Evolutionary conservation across 495 filamentous ascomycete species (phyloP).

Genomic region (Haplographium delicatum): DNA sequence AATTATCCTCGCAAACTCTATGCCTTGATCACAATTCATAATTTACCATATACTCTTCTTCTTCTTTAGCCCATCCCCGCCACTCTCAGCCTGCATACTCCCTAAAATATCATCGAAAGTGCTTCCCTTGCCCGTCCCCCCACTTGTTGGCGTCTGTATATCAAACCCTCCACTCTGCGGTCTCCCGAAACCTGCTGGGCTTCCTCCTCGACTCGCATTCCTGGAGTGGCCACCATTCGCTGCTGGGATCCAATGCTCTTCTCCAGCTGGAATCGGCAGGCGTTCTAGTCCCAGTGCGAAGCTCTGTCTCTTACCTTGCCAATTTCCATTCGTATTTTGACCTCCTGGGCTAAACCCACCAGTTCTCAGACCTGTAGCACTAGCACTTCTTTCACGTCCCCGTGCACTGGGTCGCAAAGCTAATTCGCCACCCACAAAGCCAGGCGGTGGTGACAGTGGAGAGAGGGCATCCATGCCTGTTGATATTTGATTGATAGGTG

Average conservation of each 20-base stretch:
- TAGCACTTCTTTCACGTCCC: not conserved
- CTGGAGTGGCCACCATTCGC: not conserved
- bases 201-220: not conserved
- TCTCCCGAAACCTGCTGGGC: not conserved
- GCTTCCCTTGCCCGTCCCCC: slow-evolving; percentile 29
- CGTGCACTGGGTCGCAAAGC: slow-evolving; percentile 13
- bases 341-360: not conserved
- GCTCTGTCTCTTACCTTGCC: not conserved
- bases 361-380: not conserved
- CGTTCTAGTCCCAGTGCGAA: not conserved
- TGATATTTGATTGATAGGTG: not conserved
- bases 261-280: not conserved
- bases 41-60: not conserved
- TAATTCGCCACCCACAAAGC: slow-evolving; percentile 16
- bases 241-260: not conserved
- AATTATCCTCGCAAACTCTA: not conserved
- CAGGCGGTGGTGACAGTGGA: slow-evolving; percentile 21
- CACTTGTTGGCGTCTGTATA: not conserved
- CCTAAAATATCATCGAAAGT: slow-evolving; percentile 66
- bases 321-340: not conserved
- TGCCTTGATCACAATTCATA: not conserved
- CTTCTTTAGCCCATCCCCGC: slow-evolving; percentile 39
- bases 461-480: slow-evolving; percentile 1
- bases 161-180: not conserved
- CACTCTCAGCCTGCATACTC: slow-evolving; percentile 38